Conservation (phyloP, 2,329 filamentous ascomycete species). For the Alternaria sp. region DNA sequence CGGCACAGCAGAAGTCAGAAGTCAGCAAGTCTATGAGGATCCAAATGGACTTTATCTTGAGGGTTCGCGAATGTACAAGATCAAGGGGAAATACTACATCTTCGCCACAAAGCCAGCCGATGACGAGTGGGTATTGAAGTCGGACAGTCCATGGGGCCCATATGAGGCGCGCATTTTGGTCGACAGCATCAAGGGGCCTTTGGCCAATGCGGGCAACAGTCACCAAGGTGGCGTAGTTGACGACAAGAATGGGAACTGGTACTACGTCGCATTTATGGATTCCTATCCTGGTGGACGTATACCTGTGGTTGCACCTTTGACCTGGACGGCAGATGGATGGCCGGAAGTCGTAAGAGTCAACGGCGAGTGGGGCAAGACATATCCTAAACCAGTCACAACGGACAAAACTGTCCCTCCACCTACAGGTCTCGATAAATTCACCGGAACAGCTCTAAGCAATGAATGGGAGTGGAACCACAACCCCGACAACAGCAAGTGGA, state of each 20-base stretch:
- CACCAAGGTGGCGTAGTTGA: slow-evolving; percentile 67
- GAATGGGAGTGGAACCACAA: slow-evolving; percentile 72
- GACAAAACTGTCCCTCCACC: slow-evolving; percentile 41
- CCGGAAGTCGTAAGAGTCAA: slow-evolving; percentile 56
- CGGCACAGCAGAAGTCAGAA: slow-evolving; percentile 56
- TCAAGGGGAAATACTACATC: slow-evolving; percentile 65
- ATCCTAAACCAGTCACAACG: slow-evolving; percentile 48
- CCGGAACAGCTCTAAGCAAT: slow-evolving; percentile 52
- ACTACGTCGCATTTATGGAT: slow-evolving; percentile 66
- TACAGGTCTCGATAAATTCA: slow-evolving; percentile 58
- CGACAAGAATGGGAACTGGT: slow-evolving; percentile 63
- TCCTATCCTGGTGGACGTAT: slow-evolving; percentile 65
- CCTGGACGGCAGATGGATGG: slow-evolving; percentile 62
- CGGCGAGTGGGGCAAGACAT: slow-evolving; percentile 59
- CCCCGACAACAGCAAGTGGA: slow-evolving; percentile 60
- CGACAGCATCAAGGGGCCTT: slow-evolving; percentile 53
- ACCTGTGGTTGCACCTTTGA: slow-evolving; percentile 65
- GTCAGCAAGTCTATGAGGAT: slow-evolving; percentile 55
- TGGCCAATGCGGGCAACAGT: slow-evolving; percentile 56
- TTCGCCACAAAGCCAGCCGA: slow-evolving; percentile 58
- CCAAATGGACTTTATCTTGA: slow-evolving; percentile 56
- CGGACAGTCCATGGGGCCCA: slow-evolving; percentile 61
- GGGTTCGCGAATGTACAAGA: slow-evolving; percentile 66
- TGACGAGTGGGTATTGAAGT: slow-evolving; percentile 60
- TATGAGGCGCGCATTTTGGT: slow-evolving; percentile 59